phyloP scores from a whole-genome alignment of 1,284 basidiomycete genomes.

The Irpex sp. region DNA sequence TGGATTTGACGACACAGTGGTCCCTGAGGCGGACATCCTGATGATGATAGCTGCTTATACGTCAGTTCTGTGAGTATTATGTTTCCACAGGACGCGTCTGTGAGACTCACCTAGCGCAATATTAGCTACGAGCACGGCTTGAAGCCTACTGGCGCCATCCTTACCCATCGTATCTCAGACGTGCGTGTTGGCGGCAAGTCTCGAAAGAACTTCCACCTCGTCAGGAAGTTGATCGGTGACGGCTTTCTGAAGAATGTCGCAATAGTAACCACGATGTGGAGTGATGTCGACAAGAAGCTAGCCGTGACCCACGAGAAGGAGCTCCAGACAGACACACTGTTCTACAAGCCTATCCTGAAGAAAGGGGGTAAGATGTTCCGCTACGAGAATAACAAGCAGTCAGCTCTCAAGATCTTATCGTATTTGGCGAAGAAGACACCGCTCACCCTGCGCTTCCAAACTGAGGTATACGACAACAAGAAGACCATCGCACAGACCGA shows the following conservation, averaged over 20 bases:
- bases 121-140: slow-evolving; percentile 32
- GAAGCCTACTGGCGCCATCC: slow-evolving; percentile 46
- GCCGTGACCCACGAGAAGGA: slow-evolving; percentile 2
- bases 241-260: slow-evolving; percentile 42
- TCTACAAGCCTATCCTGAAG: slow-evolving; percentile 21
- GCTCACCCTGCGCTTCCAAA: slow-evolving; percentile 11
- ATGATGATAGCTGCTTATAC: slow-evolving; percentile 25
- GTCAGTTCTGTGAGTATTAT: background rate
- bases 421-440: slow-evolving; percentile 8
- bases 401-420: slow-evolving; percentile 8
- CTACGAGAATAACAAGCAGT: background rate
- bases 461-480: slow-evolving; percentile 24
- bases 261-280: slow-evolving; percentile 53
- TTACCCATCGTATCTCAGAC: slow-evolving; percentile 52
- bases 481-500: slow-evolving; percentile 35
- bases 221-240: slow-evolving; percentile 47
- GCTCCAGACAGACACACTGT: background rate
- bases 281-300: slow-evolving; percentile 23
- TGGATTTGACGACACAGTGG: slow-evolving; percentile 37
- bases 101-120: too few species aligned
- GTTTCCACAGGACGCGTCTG: too few species aligned
- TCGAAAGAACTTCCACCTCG: slow-evolving; percentile 44
- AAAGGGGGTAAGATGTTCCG: slow-evolving; percentile 1
- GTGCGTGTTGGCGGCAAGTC: slow-evolving; percentile 47
- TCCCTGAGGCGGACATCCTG: slow-evolving; percentile 36